Percentiles rank a stretch among this genome's conserved stretches.
phyloP scores from a whole-genome alignment of 1,284 basidiomycete species.

The Ceraceosorus guamensis region DNA sequence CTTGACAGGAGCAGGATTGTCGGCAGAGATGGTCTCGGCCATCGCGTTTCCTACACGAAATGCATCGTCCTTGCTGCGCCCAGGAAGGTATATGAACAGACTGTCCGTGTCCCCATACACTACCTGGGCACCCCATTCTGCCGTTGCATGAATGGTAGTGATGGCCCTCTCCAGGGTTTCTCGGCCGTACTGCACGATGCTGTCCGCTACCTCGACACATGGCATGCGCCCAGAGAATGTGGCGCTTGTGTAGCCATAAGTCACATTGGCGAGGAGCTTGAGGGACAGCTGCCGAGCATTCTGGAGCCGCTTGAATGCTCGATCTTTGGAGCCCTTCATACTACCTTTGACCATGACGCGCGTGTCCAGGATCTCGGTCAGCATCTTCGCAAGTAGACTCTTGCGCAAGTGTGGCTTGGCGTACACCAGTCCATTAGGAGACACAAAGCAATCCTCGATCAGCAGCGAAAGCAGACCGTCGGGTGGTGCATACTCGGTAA shows the following conservation, averaged over 20 bases:
- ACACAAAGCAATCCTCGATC: slow-evolving; percentile 12
- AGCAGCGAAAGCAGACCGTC: slow-evolving; percentile 13
- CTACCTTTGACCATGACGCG: slow-evolving; percentile 93
- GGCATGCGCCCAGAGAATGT: slow-evolving; percentile 95
- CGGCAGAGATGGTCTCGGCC: slow-evolving; percentile 72
- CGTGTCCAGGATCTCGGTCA: slow-evolving; percentile 86
- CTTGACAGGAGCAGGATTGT: slow-evolving; percentile 84
- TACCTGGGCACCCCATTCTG: slow-evolving; percentile 80
- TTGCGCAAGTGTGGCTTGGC: slow-evolving; percentile 76
- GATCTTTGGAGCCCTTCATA: slow-evolving; percentile 77
- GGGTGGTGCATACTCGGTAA: slow-evolving; percentile 9
- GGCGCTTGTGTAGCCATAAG: slow-evolving; percentile 86
- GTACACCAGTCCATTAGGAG: slow-evolving; percentile 86
- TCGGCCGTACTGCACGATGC: slow-evolving; percentile 89
- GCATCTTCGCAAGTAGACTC: slow-evolving; percentile 82
- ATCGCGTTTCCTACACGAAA: slow-evolving; percentile 88
- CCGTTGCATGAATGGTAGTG: slow-evolving; percentile 65
- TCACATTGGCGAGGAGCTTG: slow-evolving; percentile 47
- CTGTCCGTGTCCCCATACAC: slow-evolving; percentile 99
- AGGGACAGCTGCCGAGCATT: slow-evolving; percentile 42
- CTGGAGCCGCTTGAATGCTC: slow-evolving; percentile 49
- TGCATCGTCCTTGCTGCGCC: slow-evolving; percentile 83
- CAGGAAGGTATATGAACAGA: slow-evolving; percentile 79
- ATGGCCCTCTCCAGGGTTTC: slow-evolving; percentile 96
- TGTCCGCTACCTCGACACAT: slow-evolving; percentile 93